Evolutionary conservation across 2,329 filamentous ascomycete species (phyloP).

Genomic region (Alternaria novae-zelandiae): DNA sequence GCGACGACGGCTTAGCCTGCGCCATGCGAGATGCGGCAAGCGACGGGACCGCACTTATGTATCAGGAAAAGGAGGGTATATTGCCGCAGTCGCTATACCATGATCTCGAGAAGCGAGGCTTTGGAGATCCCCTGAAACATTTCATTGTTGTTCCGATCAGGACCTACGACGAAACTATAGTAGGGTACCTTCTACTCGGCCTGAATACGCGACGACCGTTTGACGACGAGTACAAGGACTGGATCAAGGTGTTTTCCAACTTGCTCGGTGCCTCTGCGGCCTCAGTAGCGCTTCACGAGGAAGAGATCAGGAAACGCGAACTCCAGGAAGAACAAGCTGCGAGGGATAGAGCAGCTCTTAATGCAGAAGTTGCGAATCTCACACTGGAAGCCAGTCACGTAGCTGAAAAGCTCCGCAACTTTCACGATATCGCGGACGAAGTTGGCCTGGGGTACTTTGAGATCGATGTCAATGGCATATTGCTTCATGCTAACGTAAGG

Average conservation of each 20-base stretch:
- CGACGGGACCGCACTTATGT: neutral
- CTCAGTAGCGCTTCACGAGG: conserved; percentile 22
- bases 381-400: conserved; percentile 11
- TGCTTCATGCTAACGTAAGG: conserved; percentile 19
- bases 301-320: conserved; percentile 17
- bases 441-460: conserved; percentile 21
- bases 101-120: conserved; percentile 14
- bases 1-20: conserved; percentile 2
- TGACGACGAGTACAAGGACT: conserved; percentile 23
- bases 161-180: conserved; percentile 6
- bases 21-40: conserved; percentile 1
- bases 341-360: conserved; percentile 18
- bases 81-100: conserved; percentile 9
- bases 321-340: conserved; percentile 22
- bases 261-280: conserved; percentile 22
- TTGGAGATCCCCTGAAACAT: conserved; percentile 12
- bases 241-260: conserved; percentile 21
- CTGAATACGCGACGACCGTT: conserved; percentile 26
- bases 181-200: conserved; percentile 11
- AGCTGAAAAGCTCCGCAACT: conserved; percentile 11
- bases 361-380: conserved; percentile 17
- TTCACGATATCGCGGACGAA: conserved; percentile 14
- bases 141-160: conserved; percentile 13
- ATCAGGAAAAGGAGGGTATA: conserved; percentile 1
- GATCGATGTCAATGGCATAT: conserved; percentile 8